Evolutionary conservation across 2,329 filamentous ascomycete species (phyloP), one percentile per base, ranked within the genome.

Genomic region (Diaporthe amygdali): DNA sequence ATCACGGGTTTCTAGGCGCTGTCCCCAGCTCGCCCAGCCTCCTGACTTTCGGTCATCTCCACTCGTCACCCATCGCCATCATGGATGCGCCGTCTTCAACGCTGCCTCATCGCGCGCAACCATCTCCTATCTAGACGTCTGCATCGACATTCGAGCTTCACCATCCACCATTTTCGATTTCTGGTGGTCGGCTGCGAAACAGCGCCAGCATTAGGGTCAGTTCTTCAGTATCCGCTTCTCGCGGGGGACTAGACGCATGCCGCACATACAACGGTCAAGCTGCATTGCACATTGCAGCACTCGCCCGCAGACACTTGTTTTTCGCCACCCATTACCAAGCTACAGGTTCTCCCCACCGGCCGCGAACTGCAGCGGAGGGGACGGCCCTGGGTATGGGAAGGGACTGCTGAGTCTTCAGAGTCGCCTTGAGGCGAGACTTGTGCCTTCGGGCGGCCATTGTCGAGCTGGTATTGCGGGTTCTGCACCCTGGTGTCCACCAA

Each of bases 271-370:
- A 61, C 66, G 30, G 37, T 61, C n/a, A 61, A 32, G 61, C 30
- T 56, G 54, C 66, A 51, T 68, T 15, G 66, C 52, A 68, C 66
- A 15, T 51, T 52, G 66, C 44, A 47, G 66, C 25, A n/a, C 39
- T 68, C 12, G 52, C 54, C 32, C n/a, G 32, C 15, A 17, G 17
- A 10, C 25, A 22, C 44, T 51, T 68, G 66, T 68, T 4, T 17
- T n/a, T 44, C 41, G 54, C 39, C 54, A n/a, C 52, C 66, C 66
- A 55, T 44, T 39, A 56, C 54, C 66, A 68, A 59, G 54, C 52
- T 59, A 68, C 52, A 61, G 44, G 66, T 27, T 59, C 12, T 6
- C 44, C 34, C 20, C n/a, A n/a, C n/a, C n/a, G 12, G 5, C 30
- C 63, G 41, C 34, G 8, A 37, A 25, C 37, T 44, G 27, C 37